These are phyloP conservation scores for Sclerotiophoma versabilis DNA, from an alignment of 2,329 filamentous ascomycete genomes.

Conservation along the genomic window DNA sequence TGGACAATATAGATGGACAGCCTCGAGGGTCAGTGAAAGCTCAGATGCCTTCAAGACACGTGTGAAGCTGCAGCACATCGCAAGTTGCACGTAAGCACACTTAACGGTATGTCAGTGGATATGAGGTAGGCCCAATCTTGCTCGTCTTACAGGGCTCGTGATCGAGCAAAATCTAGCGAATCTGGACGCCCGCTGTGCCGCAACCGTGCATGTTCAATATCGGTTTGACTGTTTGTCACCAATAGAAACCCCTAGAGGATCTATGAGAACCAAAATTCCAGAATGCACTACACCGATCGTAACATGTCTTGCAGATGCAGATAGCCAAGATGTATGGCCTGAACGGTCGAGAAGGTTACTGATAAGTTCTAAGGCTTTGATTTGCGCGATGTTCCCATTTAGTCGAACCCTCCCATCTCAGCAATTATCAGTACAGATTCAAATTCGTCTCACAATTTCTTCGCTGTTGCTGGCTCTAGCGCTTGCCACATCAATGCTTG, in stretches of 20 bases:
- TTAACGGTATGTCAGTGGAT: background rate
- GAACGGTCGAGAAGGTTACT: background rate
- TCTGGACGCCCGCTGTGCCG: background rate
- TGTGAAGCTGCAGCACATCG: background rate
- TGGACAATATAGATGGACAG: background rate
- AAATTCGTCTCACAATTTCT: too few relatives aligned
- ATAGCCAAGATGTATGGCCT: background rate
- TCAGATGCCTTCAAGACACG: background rate
- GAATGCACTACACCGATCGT: background rate
- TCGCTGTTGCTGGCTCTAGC: background rate
- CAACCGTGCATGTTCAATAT: constrained; percentile 1
- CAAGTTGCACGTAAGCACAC: background rate
- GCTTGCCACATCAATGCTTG: background rate
- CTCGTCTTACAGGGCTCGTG: background rate
- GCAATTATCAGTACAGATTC: too few relatives aligned
- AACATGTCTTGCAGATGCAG: background rate
- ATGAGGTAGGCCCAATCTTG: background rate
- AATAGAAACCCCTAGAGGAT: background rate
- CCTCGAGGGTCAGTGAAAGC: background rate
- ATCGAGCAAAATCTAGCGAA: background rate
- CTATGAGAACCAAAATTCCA: background rate
- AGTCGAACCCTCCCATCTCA: background rate
- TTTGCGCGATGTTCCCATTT: background rate
- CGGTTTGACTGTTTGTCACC: background rate
- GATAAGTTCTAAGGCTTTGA: background rate